A percentile compares a stretch with the other conserved stretches of the same genome.
Conservation (phyloP, 1,284 basidiomycete genomes). For the Cystobasidiaceae sp. region DNA sequence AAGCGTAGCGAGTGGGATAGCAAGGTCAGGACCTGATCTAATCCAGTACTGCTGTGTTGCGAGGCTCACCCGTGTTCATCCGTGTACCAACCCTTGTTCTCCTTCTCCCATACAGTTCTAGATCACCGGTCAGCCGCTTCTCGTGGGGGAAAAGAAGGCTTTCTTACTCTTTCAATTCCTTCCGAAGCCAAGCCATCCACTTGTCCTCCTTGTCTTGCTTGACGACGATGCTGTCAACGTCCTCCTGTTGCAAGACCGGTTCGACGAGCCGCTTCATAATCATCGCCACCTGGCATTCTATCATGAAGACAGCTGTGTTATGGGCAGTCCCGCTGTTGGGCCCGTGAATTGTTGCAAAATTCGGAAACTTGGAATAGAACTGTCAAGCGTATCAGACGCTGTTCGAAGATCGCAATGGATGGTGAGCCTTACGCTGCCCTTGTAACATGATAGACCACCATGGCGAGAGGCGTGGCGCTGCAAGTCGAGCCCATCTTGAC, state of each 20-base stretch:
- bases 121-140: not conserved
- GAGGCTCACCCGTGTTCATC: conserved; percentile 5
- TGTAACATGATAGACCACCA: conserved; percentile 7
- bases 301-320: conserved; percentile 10
- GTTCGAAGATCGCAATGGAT: not conserved
- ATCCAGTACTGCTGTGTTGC: not conserved
- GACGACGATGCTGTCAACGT: conserved; percentile 15
- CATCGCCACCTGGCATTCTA: conserved; percentile 22
- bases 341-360: conserved; percentile 10
- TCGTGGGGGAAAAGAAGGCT: not conserved
- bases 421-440: conserved; percentile 23
- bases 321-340: conserved; percentile 13
- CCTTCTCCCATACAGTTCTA: conserved; percentile 11
- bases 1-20: no score
- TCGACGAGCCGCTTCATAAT: conserved; percentile 1
- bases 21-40: no score
- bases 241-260: conserved; percentile 16
- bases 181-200: conserved; percentile 18
- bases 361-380: conserved; percentile 25
- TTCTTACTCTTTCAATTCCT: conserved; percentile 13
- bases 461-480: conserved; percentile 1
- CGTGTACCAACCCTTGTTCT: conserved; percentile 15
- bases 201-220: not conserved
- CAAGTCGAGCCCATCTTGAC: conserved; percentile 4
- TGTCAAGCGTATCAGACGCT: not conserved